Evolutionary conservation across 352 stramenopile genomes (phyloP).

Genomic region (Phytophthora colocasiae): DNA sequence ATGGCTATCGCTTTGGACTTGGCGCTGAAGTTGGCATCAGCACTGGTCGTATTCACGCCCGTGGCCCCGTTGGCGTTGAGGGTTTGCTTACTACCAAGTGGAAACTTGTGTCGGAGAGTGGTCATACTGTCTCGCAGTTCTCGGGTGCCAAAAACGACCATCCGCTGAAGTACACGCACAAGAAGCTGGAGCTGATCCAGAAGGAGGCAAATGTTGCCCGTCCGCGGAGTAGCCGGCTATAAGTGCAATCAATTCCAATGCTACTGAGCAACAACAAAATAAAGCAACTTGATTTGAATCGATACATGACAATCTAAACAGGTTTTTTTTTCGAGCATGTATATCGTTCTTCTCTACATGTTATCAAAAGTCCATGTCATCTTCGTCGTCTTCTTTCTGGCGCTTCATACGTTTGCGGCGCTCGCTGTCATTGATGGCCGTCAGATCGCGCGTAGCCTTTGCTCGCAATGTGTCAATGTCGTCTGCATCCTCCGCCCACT

Average conservation of each 20-base stretch:
- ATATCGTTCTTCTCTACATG: not conserved
- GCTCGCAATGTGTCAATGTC: conserved; percentile 86
- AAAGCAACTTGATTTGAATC: conserved; percentile 27
- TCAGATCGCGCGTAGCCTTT: conserved; percentile 81
- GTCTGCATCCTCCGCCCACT: conserved; percentile 95
- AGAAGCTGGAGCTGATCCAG: conserved; percentile 76
- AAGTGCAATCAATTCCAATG: conserved; percentile 31
- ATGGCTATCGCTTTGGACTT: conserved; percentile 98
- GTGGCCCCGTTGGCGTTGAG: conserved; percentile 96
- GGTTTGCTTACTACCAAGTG: conserved; percentile 98
- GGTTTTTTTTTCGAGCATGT: not conserved
- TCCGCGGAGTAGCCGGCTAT: conserved; percentile 76
- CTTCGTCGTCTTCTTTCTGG: conserved; percentile 51
- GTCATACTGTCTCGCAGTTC: conserved; percentile 86
- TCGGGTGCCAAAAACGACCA: conserved; percentile 39
- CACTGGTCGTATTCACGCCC: conserved; percentile 97
- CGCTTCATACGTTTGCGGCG: conserved; percentile 72
- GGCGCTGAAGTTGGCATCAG: conserved; percentile 98
- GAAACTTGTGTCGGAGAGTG: conserved; percentile 91
- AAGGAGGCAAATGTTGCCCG: conserved; percentile 65
- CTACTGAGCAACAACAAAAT: conserved; percentile 10
- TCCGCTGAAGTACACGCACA: conserved; percentile 81
- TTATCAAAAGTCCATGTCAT: conserved; percentile 54
- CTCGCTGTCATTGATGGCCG: conserved; percentile 71
- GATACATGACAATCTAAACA: conserved; percentile 8